Base-by-base conservation (phyloP, 768 basidiomycete species). In the Scleroderma citrinum region DNA sequence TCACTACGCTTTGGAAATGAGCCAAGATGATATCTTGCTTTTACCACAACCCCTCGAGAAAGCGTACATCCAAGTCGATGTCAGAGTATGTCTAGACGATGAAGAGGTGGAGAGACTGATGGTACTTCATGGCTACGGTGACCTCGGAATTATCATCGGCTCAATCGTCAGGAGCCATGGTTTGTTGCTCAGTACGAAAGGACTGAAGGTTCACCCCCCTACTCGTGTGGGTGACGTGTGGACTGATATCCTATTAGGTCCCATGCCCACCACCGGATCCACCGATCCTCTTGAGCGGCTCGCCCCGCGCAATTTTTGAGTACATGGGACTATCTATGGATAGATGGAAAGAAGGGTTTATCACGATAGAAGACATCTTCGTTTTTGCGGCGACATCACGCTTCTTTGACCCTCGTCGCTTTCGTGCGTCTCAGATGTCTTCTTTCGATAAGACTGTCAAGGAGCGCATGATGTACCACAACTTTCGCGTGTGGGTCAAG, bases 121-220 rank as follows among this genome's bases (percentile, higher is more conserved):
- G 20, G 77, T 85, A 63, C 77, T 77, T 56, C 73, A 80, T 49
- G 76, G 78, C 1, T 87, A 85, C 56, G 86, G 86, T 8, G 86
- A 87, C 56, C 70, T 87, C 16, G 82, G 81, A 0, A 84, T 85
- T 77, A 83, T 87, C 14, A 62, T 87, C 42, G 76, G 80, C 10
- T 61, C 82, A 13, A 62, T 87, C 16, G 75, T 71, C 8, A 71
- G 73, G 35, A 76, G 76, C 46, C 65, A 66, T 41, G 80, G 83
- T 3, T 55, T 87, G 3, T 57, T 64, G 2, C 60, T 83, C 0
- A 77, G 78, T 5, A 66, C 64, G 20, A 71, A 77, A 37, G 86
- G 85, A 0, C 61, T 87, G 17, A 83, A 78, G 72, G 85, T 83
- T 36, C 45, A 62, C 20, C 14, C 38, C 38, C 36, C 14, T 46